Evolutionary conservation across 306 rosid genomes (phyloP).

Genomic region (Lathyrus aphaca): DNA sequence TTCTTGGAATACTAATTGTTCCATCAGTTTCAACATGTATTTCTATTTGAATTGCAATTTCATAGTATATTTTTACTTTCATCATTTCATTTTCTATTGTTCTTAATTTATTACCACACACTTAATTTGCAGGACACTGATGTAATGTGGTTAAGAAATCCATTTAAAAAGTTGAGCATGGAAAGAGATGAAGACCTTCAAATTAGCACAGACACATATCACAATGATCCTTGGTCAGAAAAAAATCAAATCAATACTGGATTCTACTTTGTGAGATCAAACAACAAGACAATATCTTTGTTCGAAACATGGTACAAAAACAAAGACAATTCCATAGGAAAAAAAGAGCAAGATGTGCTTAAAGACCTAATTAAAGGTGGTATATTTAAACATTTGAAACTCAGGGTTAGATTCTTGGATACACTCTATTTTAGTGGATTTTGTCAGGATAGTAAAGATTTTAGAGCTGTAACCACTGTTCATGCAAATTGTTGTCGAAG

Average conservation of each 20-base stretch:
- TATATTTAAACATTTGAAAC: slow-evolving; percentile 44
- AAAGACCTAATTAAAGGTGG: slow-evolving; percentile 43
- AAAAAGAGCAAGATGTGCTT: slow-evolving; percentile 82
- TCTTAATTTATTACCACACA: not conserved
- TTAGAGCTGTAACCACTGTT: slow-evolving; percentile 56
- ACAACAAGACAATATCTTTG: slow-evolving; percentile 63
- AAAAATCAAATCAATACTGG: slow-evolving; percentile 68
- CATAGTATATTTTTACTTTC: not conserved
- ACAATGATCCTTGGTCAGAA: slow-evolving; percentile 55
- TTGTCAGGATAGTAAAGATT: slow-evolving; percentile 72
- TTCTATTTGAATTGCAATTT: too few relatives aligned
- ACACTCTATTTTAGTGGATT: slow-evolving; percentile 82
- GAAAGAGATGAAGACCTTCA: slow-evolving; percentile 64
- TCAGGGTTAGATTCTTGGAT: slow-evolving; percentile 67
- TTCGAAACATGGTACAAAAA: slow-evolving; percentile 66
- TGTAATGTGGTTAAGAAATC: slow-evolving; percentile 86
- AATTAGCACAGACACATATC: slow-evolving; percentile 59
- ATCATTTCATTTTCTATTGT: not conserved
- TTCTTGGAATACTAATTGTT: too few relatives aligned
- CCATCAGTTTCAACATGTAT: too few relatives aligned
- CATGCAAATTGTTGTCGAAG: slow-evolving; percentile 87
- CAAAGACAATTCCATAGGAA: slow-evolving; percentile 59
- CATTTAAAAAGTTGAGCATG: slow-evolving; percentile 57
- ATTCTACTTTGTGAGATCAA: slow-evolving; percentile 65
- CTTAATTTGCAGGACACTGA: slow-evolving; percentile 62